Evolutionary conservation across 1,139 yeast genomes (phyloP).

Genomic region (Geotrichum phurueaensis): DNA sequence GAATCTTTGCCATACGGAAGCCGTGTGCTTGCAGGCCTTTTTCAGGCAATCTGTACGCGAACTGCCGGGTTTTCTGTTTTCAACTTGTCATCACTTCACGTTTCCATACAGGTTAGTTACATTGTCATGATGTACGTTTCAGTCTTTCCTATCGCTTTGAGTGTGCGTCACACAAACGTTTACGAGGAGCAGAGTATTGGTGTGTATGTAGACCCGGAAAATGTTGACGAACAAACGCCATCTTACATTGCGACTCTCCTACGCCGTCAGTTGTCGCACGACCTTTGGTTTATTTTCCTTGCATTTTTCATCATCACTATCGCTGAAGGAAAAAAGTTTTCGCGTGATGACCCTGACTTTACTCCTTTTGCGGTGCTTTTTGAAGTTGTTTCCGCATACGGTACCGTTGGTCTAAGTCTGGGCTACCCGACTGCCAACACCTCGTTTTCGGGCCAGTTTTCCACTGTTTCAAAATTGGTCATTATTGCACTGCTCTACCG

Average conservation of each 20-base stretch:
- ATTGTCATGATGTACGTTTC: slow-evolving; percentile 97
- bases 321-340: slow-evolving; percentile 65
- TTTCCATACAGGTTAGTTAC: slow-evolving; percentile 89
- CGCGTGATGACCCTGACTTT: slow-evolving; percentile 41
- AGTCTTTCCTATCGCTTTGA: slow-evolving; percentile 89
- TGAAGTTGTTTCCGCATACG: slow-evolving; percentile 91
- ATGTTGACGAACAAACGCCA: slow-evolving; percentile 19
- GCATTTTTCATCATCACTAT: slow-evolving; percentile 83
- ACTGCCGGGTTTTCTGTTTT: slow-evolving; percentile 85
- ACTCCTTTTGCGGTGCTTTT: slow-evolving; percentile 68
- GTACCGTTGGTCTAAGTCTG: slow-evolving; percentile 85
- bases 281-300: slow-evolving; percentile 85
- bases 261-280: slow-evolving; percentile 85
- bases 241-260: slow-evolving; percentile 51
- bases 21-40: slow-evolving; percentile 71
- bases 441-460: slow-evolving; percentile 69
- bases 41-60: slow-evolving; percentile 86
- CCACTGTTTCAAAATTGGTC: slow-evolving; percentile 69
- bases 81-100: slow-evolving; percentile 63
- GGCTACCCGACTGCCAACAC: slow-evolving; percentile 67
- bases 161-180: slow-evolving; percentile 92
- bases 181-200: slow-evolving; percentile 96
- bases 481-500: slow-evolving; percentile 85
- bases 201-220: slow-evolving; percentile 43
- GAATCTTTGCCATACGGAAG: slow-evolving; percentile 59